Percentiles rank a stretch among this genome's conserved stretches.
phyloP scores from a whole-genome alignment of 2,329 filamentous ascomycete species.

The Ceratocystis cacaofunesta region DNA sequence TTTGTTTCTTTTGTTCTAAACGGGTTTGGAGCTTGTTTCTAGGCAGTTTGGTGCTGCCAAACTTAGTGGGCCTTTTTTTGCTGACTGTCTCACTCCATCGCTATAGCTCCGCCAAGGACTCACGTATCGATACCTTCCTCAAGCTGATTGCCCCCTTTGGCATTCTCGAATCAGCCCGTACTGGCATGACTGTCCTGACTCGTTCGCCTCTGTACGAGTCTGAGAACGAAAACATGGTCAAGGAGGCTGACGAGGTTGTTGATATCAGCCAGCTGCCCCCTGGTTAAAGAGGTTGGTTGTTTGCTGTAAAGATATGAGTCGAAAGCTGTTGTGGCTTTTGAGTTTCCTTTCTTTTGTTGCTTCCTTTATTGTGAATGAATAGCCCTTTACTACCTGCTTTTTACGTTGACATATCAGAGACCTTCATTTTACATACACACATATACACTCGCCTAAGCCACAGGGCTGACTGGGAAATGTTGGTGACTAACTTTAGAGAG shows the following conservation, averaged over 20 bases:
- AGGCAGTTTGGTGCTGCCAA: neutral
- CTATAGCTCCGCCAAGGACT: conserved; percentile 71
- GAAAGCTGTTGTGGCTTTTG: conserved; percentile 7
- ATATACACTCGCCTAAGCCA: neutral
- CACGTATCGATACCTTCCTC: conserved; percentile 91
- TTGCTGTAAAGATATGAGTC: no score
- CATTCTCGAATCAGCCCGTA: conserved; percentile 88
- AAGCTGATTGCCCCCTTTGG: conserved; percentile 90
- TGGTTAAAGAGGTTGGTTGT: conserved; percentile 40
- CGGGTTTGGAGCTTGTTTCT: neutral
- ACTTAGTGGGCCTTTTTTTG: neutral
- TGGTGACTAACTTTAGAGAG: neutral
- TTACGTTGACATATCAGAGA: conserved; percentile 87
- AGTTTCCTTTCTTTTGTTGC: conserved; percentile 18
- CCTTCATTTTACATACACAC: conserved; percentile 27
- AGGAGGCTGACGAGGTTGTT: conserved; percentile 88
- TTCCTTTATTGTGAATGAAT: conserved; percentile 29
- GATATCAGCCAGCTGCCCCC: conserved; percentile 88
- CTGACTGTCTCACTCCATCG: conserved; percentile 19
- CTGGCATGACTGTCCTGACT: conserved; percentile 91
- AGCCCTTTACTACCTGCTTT: conserved; percentile 24
- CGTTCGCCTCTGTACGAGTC: conserved; percentile 70
- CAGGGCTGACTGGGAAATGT: neutral
- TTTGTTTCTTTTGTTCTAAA: neutral
- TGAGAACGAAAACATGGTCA: conserved; percentile 54